These are phyloP conservation scores for Aphanomyces invadans DNA, from an alignment of 352 stramenopile species.

Conservation along the genomic window DNA sequence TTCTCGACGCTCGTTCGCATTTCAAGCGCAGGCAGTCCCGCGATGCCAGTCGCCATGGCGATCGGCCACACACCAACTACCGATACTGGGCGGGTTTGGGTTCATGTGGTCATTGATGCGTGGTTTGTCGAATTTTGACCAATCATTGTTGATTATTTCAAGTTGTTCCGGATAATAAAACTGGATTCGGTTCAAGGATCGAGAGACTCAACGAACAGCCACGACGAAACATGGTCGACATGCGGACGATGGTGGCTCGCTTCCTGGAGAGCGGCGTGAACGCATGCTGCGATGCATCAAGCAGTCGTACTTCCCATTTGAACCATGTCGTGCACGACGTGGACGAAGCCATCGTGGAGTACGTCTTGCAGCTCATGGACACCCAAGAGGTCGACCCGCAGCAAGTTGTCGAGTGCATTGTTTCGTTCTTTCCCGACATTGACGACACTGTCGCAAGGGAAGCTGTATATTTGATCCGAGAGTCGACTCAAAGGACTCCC, in stretches of 20 bases:
- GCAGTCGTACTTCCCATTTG: neutral
- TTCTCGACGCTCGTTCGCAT: neutral
- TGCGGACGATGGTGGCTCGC: neutral
- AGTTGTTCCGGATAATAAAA: neutral
- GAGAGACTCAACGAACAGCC: neutral
- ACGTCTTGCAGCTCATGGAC: neutral
- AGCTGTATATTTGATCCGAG: neutral
- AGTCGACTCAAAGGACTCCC: neutral
- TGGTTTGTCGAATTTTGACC: neutral
- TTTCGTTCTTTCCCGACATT: neutral
- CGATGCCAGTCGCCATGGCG: neutral
- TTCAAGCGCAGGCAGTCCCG: neutral
- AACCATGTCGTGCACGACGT: constrained; percentile 1
- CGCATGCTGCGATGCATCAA: neutral
- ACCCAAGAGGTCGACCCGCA: neutral
- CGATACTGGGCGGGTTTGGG: neutral
- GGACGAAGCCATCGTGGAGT: constrained; percentile 20
- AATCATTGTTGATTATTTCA: too few species aligned
- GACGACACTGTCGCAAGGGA: neutral
- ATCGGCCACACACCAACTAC: neutral
- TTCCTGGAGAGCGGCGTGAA: neutral
- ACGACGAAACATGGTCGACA: neutral
- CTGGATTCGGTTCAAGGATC: neutral
- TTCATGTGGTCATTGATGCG: neutral
- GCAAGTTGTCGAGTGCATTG: constrained; percentile 8